A percentile compares a stretch with the other conserved stretches of the same genome.
These are phyloP conservation scores for Phalaenopsis hybrid DNA, from an alignment of 116 monocot genomes.

Conservation along the genomic window DNA sequence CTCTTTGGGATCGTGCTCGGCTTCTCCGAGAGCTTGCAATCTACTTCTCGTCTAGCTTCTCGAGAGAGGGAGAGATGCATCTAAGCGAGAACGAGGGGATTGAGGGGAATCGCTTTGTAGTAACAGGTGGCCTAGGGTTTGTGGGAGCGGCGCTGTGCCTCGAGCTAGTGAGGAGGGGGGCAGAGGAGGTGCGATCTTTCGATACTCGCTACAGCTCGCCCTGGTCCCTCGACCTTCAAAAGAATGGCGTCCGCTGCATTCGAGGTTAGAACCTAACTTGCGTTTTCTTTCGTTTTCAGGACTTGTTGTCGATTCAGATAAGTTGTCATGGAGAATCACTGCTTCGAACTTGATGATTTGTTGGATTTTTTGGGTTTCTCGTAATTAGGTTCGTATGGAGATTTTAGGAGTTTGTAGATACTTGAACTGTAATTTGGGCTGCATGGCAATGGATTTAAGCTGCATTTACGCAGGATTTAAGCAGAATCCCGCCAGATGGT, in stretches of 20 bases:
- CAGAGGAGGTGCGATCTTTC: slow-evolving; percentile 74
- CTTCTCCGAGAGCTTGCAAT: too few species aligned
- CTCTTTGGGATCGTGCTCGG: too few species aligned
- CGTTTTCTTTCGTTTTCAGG: not conserved
- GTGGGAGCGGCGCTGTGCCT: slow-evolving; percentile 81
- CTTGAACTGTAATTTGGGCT: not conserved
- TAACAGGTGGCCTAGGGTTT: slow-evolving; percentile 91
- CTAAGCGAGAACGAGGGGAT: slow-evolving; percentile 91
- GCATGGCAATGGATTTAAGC: too few species aligned
- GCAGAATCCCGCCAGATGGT: too few species aligned
- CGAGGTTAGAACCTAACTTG: slow-evolving; percentile 33
- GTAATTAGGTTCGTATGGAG: not conserved
- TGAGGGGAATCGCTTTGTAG: slow-evolving; percentile 58
- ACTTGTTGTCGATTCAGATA: not conserved
- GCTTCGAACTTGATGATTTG: not conserved
- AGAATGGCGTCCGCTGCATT: slow-evolving; percentile 49
- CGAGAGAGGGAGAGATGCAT: slow-evolving; percentile 38
- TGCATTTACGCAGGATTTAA: too few species aligned
- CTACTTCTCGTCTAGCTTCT: too few species aligned
- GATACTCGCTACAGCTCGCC: slow-evolving; percentile 59
- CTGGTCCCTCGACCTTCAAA: slow-evolving; percentile 53
- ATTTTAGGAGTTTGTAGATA: not conserved
- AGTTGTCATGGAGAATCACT: not conserved
- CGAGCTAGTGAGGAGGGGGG: slow-evolving; percentile 71
- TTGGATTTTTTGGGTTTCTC: not conserved